Percentiles rank a stretch among this genome's conserved stretches.
These are phyloP conservation scores for Tetrahymena thermophila DNA, from an alignment of 73 alveolate species.

Conservation along the genomic window DNA sequence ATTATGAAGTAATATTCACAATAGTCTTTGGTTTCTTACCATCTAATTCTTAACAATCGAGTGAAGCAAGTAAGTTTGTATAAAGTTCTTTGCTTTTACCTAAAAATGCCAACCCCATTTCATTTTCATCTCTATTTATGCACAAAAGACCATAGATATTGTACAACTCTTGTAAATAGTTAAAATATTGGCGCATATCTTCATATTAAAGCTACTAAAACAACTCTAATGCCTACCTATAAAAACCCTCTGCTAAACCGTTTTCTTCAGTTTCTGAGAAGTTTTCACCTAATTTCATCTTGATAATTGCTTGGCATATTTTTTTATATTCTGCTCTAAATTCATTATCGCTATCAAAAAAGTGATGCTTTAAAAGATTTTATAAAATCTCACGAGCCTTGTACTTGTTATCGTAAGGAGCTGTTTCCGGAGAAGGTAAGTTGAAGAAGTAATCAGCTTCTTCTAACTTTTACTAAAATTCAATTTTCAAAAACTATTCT, in stretches of 20 bases:
- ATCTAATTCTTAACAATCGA: neutral
- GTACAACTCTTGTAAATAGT: conserved; percentile 78
- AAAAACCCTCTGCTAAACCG: conserved; percentile 37
- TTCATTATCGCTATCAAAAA: neutral
- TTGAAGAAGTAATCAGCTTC: conserved; percentile 7
- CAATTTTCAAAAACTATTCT: neutral
- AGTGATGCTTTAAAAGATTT: conserved; percentile 30
- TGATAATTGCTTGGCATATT: conserved; percentile 18
- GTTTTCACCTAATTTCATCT: conserved; percentile 61
- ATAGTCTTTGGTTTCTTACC: neutral
- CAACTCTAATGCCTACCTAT: conserved; percentile 11
- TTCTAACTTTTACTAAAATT: neutral
- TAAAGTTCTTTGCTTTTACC: conserved; percentile 84
- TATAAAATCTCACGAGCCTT: conserved; percentile 59
- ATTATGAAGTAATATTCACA: neutral
- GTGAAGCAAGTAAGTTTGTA: conserved; percentile 13
- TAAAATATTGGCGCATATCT: conserved; percentile 51
- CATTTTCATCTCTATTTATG: conserved; percentile 84
- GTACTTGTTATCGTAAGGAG: conserved; percentile 68
- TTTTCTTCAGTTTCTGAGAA: conserved; percentile 77
- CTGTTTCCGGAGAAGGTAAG: conserved; percentile 8
- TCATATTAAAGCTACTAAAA: conserved; percentile 33
- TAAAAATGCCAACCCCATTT: conserved; percentile 83
- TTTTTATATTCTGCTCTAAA: neutral
- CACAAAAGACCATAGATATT: conserved; percentile 86